Base-by-base conservation (phyloP, 805 yeast genomes). In the Grigorovia humatica region DNA sequence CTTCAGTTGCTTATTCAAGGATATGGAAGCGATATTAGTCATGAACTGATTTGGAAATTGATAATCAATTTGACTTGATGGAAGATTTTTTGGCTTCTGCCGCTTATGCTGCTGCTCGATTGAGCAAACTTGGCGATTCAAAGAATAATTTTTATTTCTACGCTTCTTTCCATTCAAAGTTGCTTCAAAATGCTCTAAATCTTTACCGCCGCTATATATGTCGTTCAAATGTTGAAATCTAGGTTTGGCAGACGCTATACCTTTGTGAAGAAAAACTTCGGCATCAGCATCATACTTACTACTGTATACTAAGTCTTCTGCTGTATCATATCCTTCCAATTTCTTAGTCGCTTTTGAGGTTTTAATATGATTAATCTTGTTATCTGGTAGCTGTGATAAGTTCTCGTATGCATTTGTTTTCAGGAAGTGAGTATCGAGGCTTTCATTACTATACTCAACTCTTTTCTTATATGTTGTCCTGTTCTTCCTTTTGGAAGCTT, bases 201-300 rank as follows among this genome's bases (percentile, higher is more conserved):
- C 57, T 48, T 56, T 56, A 50, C 57, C 67, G 38, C 62, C 68
- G 7, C 52, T 60, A 52, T 65, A 65, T 19, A 62, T 48, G 27
- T 54, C 56, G 2, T 59, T 43, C 8, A 62, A 52, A 2, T 51
- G 35, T 46, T 59, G 61, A 19, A 55, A 51, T 27, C 52, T 55
- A 1, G 46, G 32, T 13, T 35, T 7, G 13, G 40, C 42, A 30
- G 38, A 17, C 17, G n/a, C 19, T 12, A 35, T n/a, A 19, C 30
- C 40, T 8, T 32, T 32, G 38, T 2, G 11, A 32, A 9, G 11
- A 9, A 32, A 32, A 32, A 3, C 15, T 32, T 13, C 15, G 15
- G 11, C 5, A 32, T 23, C 27, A 23, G 27, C 6, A 23, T 23
- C 27, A 23, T 4, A 23, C 3, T 23, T 23, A 23, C 27, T 23